Evolutionary conservation across 495 filamentous ascomycete genomes (phyloP).

Genomic region (Penicillium salamii): DNA sequence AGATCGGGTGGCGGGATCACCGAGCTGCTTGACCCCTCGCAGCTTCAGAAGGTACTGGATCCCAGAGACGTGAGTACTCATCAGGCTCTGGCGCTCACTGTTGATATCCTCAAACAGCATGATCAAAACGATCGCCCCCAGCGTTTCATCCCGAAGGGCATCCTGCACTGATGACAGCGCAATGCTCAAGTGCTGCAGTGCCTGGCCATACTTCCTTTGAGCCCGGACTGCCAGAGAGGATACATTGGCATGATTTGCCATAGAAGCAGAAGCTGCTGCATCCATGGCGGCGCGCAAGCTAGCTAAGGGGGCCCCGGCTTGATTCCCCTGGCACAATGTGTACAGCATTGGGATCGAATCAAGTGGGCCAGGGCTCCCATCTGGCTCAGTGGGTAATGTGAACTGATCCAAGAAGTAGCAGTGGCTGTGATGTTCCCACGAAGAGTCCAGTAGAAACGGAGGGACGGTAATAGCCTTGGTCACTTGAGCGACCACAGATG

Average conservation of each 20-base stretch:
- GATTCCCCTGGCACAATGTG: constrained; percentile 6
- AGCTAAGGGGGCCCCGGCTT: neutral
- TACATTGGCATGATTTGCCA: constrained; percentile 7
- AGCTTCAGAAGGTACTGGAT: constrained; percentile 10
- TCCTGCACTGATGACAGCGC: constrained; percentile 2
- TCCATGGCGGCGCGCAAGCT: constrained; percentile 16
- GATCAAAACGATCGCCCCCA: constrained; percentile 12
- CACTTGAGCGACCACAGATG: neutral
- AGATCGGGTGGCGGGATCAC: constrained; percentile 11
- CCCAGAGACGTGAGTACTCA: constrained; percentile 16
- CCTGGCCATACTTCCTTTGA: constrained; percentile 10
- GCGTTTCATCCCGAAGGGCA: constrained; percentile 10
- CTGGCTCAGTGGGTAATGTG: constrained; percentile 9
- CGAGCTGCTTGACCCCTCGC: constrained; percentile 7
- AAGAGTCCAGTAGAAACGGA: constrained; percentile 9
- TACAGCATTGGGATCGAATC: constrained; percentile 18
- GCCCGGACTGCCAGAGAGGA: constrained; percentile 1
- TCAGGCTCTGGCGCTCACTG: constrained; percentile 10
- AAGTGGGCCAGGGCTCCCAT: constrained; percentile 8
- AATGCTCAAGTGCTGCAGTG: constrained; percentile 4
- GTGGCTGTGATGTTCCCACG: constrained; percentile 10
- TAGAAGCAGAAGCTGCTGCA: constrained; percentile 10
- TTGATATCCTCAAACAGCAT: constrained; percentile 17
- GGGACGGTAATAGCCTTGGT: neutral
- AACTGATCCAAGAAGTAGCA: constrained; percentile 19